Evolutionary conservation across 805 yeast species (phyloP), one percentile per base, ranked within the genome.

Genomic region (Kodamaea jinghongensis): DNA sequence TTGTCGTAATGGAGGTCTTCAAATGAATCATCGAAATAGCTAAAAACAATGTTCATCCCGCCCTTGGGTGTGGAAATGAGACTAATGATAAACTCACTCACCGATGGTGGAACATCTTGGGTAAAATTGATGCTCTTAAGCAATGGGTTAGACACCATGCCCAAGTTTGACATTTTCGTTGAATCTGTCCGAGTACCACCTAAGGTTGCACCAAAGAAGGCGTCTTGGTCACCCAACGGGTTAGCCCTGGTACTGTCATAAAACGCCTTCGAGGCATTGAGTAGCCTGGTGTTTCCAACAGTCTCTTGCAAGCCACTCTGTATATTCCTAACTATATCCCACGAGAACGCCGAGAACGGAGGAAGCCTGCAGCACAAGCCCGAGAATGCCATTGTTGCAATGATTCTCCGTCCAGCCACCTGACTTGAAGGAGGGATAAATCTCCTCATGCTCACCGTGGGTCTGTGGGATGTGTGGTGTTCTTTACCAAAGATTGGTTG

Each of bases 31-130:
- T 63, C 64, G 17, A 46, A 51, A 44, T 55, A 67, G 9, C 60
- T 56, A 31, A 63, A 43, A 11, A 66, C 67, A 12, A 65, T 33
- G 36, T 61, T 65, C 47, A 67, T 46, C 2, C 73, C 71, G 0
- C 67, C 63, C 7, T 30, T 15, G 2, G 54, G 44, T 2, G 67
- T 52, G 7, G 65, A 57, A 6, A 65, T 48, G 13, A 61, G 48
- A 36, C 48, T 57, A 8, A 64, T 34, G 52, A 63, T 58, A 39
- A 66, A 61, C 12, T 67, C 71, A n/a, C 62, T 41, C 2, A 67
- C 60, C 2, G 45, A 39, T 2, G 67, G 60, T 1, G 70, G 58
- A 34, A 65, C 32, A 36, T 63, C 67, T 45, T 67, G 73, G 2
- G 67, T 56, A 43, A 67, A 67, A 3, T 60, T 46, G 46, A 66